Conservation (phyloP, 202 grass and related monocot species). For the Cymbopogon flexuosus region DNA sequence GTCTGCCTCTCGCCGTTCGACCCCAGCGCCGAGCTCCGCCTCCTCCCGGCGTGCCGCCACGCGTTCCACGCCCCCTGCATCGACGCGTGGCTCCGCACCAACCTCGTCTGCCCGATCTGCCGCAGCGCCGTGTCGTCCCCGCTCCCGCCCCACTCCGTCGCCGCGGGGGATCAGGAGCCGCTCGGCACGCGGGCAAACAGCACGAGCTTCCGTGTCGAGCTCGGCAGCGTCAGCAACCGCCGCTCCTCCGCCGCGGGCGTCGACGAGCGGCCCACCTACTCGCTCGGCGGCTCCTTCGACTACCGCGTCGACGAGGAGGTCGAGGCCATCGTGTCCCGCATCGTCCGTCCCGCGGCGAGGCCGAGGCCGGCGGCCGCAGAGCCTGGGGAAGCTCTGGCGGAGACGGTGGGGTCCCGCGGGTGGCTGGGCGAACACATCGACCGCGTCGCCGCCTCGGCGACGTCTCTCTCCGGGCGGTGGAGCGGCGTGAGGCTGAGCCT, state of each 20-base stretch:
- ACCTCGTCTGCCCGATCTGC: slow-evolving; percentile 77
- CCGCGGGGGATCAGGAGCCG: neutral
- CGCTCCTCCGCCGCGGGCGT: slow-evolving; percentile 38
- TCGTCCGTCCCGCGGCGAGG: slow-evolving; percentile 27
- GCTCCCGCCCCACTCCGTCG: slow-evolving; percentile 12
- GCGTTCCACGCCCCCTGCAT: slow-evolving; percentile 82
- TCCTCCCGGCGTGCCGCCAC: slow-evolving; percentile 80
- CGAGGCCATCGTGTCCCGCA: slow-evolving; percentile 71
- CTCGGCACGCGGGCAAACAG: slow-evolving; percentile 10
- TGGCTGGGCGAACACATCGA: slow-evolving; percentile 82
- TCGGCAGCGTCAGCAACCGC: slow-evolving; percentile 73
- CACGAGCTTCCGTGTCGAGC: slow-evolving; percentile 65
- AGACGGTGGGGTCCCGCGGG: slow-evolving; percentile 45
- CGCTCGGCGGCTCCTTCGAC: slow-evolving; percentile 67
- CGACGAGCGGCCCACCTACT: slow-evolving; percentile 52
- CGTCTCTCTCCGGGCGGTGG: slow-evolving; percentile 55
- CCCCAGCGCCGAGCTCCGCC: slow-evolving; percentile 57
- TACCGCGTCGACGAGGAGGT: slow-evolving; percentile 89
- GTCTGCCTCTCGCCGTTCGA: slow-evolving; percentile 76
- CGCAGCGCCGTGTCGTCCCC: slow-evolving; percentile 38
- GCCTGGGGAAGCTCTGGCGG: slow-evolving; percentile 44
- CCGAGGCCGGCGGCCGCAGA: neutral
- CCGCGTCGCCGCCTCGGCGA: slow-evolving; percentile 41
- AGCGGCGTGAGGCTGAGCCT: slow-evolving; percentile 46
- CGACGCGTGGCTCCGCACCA: slow-evolving; percentile 77